A percentile compares a stretch with the other conserved stretches of the same genome.
phyloP scores from a whole-genome alignment of 805 yeast species.

The Monosporozyma solicola region DNA sequence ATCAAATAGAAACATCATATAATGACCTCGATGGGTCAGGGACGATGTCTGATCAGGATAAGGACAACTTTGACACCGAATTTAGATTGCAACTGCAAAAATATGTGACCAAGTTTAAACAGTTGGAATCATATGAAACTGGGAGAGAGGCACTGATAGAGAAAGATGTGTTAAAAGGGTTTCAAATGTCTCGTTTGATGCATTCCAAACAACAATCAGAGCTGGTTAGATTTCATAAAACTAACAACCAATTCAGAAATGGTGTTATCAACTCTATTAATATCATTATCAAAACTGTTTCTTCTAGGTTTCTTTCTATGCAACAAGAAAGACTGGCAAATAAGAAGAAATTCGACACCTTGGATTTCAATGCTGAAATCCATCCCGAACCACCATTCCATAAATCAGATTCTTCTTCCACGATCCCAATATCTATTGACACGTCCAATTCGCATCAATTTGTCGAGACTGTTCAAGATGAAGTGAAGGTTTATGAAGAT shows the following conservation, averaged over 20 bases:
- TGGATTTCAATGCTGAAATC: slow-evolving; percentile 1
- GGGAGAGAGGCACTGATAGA: slow-evolving; percentile 31
- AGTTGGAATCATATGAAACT: slow-evolving; percentile 43
- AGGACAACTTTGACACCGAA: slow-evolving; percentile 49
- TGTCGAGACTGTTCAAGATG: slow-evolving; percentile 24
- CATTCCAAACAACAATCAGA: slow-evolving; percentile 28
- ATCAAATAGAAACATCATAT: slow-evolving; percentile 23
- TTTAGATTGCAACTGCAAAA: slow-evolving; percentile 44
- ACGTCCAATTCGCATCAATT: slow-evolving; percentile 17
- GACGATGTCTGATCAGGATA: slow-evolving; percentile 37
- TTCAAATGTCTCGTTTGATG: slow-evolving; percentile 15
- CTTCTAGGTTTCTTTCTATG: slow-evolving; percentile 39
- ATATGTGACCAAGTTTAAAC: slow-evolving; percentile 41
- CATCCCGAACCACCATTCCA: background rate
- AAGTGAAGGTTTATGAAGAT: slow-evolving; percentile 30
- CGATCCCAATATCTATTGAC: slow-evolving; percentile 9
- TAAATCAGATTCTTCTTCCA: background rate
- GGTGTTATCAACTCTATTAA: slow-evolving; percentile 44
- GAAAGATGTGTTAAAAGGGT: slow-evolving; percentile 15
- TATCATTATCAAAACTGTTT: slow-evolving; percentile 34
- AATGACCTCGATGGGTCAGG: background rate
- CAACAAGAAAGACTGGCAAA: slow-evolving; percentile 38
- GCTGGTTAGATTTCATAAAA: background rate
- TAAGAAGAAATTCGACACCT: slow-evolving; percentile 30
- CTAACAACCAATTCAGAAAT: slow-evolving; percentile 36